phyloP scores from a whole-genome alignment of 73 alveolate species.

The Effrenium voratum region DNA sequence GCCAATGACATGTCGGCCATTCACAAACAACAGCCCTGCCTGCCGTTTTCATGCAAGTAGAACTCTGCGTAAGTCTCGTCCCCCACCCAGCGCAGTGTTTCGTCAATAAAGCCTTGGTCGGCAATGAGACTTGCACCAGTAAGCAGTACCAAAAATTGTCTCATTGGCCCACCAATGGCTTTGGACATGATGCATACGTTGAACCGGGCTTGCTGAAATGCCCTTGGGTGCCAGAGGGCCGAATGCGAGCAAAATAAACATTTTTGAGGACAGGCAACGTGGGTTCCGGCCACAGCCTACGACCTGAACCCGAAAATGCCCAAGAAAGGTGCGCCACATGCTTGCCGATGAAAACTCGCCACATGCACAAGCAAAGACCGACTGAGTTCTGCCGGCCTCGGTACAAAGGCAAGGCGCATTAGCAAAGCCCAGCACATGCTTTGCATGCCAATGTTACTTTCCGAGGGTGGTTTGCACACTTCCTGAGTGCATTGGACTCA shows the following conservation, averaged over 20 bases:
- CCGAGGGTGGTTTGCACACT: too few relatives aligned
- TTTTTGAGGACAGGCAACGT: too few relatives aligned
- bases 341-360: too few relatives aligned
- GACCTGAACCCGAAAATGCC: background rate
- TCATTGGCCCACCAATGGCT: too few relatives aligned
- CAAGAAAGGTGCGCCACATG: too few relatives aligned
- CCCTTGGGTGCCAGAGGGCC: background rate
- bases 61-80: slow-evolving; percentile 71
- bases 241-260: too few relatives aligned
- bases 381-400: background rate
- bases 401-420: background rate
- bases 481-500: too few relatives aligned
- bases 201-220: background rate
- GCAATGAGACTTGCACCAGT: too few relatives aligned
- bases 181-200: too few relatives aligned
- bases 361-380: too few relatives aligned
- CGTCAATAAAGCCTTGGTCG: slow-evolving; percentile 63
- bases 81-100: slow-evolving; percentile 85
- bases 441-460: too few relatives aligned
- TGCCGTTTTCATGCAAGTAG: slow-evolving; percentile 67
- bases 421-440: background rate
- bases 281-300: background rate
- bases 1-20: background rate
- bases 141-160: too few relatives aligned
- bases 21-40: background rate